phyloP scores from a whole-genome alignment of 306 rosid genomes.

The Gleditsia sinensis region DNA sequence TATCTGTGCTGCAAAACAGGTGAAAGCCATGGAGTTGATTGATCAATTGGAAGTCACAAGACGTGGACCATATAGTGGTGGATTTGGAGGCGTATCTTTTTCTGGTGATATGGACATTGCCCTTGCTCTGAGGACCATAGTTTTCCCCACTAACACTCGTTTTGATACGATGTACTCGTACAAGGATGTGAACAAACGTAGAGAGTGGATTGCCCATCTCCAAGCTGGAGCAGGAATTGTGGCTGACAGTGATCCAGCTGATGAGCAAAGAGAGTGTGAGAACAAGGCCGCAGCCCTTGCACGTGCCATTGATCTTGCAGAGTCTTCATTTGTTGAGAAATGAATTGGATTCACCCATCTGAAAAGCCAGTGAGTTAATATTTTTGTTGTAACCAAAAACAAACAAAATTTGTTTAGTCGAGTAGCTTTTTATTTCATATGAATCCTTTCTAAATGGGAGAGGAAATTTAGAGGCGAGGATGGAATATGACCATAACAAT shows the following conservation, averaged over 20 bases:
- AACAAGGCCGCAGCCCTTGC: slow-evolving; percentile 97
- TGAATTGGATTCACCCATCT: slow-evolving; percentile 12
- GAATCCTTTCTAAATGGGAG: too few relatives aligned
- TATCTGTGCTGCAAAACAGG: slow-evolving; percentile 57
- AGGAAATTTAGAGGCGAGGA: too few relatives aligned
- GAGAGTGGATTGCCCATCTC: slow-evolving; percentile 90
- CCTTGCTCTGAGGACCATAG: slow-evolving; percentile 87
- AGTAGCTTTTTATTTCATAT: too few relatives aligned
- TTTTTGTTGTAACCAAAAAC: too few relatives aligned
- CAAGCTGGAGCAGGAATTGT: slow-evolving; percentile 98
- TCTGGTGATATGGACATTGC: slow-evolving; percentile 90
- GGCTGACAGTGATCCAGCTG: slow-evolving; percentile 89
- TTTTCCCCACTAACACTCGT: slow-evolving; percentile 79
- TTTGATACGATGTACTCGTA: slow-evolving; percentile 84
- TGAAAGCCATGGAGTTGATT: slow-evolving; percentile 96
- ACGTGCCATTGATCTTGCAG: slow-evolving; percentile 94
- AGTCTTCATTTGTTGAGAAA: slow-evolving; percentile 74
- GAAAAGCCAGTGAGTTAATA: too few relatives aligned
- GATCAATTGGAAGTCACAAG: slow-evolving; percentile 86
- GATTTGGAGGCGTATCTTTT: slow-evolving; percentile 92
- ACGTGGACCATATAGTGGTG: slow-evolving; percentile 98
- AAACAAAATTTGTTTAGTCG: too few relatives aligned
- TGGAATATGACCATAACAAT: too few relatives aligned
- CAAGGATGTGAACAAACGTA: slow-evolving; percentile 73
- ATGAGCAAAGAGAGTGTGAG: slow-evolving; percentile 94